Percentiles rank a stretch among this genome's conserved stretches.
Conservation (phyloP, 2,329 filamentous ascomycete genomes). For the Helotiales sp. region DNA sequence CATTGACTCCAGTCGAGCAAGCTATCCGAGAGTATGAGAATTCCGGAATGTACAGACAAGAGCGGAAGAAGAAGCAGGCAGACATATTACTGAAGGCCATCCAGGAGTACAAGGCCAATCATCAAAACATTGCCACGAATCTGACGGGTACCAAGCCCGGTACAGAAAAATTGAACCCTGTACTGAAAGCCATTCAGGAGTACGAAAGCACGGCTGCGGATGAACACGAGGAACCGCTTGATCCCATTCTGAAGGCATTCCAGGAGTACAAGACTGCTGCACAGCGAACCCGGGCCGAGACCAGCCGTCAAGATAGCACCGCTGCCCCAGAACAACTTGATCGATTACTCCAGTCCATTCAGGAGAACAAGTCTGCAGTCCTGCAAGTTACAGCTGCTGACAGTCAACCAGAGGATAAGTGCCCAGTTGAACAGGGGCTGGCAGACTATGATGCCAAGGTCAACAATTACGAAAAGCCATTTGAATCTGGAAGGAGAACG, state of each 20-base stretch:
- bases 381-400: background rate
- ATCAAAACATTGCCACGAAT: background rate
- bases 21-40: conserved; percentile 17
- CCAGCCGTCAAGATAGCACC: background rate
- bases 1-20: conserved; percentile 11
- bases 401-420: background rate
- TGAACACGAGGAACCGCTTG: conserved; percentile 6
- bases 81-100: conserved; percentile 16
- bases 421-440: conserved; percentile 19
- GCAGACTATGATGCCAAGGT: conserved; percentile 23
- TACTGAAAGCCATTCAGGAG: conserved; percentile 17
- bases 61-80: conserved; percentile 9
- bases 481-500: background rate
- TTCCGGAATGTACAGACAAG: background rate
- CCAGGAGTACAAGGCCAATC: conserved; percentile 17
- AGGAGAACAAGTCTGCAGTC: background rate
- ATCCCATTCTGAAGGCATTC: conserved; percentile 17
- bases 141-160: background rate
- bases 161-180: conserved; percentile 10
- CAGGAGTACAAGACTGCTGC: conserved; percentile 5
- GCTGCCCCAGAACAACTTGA: background rate
- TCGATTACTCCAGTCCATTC: background rate
- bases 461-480: conserved; percentile 17
- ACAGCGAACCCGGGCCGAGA: background rate
- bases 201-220: conserved; percentile 3